A percentile compares a stretch with the other conserved stretches of the same genome.
These are phyloP conservation scores for Schizosaccharomyces japonicus DNA, from an alignment of 805 yeast genomes.

Conservation along the genomic window DNA sequence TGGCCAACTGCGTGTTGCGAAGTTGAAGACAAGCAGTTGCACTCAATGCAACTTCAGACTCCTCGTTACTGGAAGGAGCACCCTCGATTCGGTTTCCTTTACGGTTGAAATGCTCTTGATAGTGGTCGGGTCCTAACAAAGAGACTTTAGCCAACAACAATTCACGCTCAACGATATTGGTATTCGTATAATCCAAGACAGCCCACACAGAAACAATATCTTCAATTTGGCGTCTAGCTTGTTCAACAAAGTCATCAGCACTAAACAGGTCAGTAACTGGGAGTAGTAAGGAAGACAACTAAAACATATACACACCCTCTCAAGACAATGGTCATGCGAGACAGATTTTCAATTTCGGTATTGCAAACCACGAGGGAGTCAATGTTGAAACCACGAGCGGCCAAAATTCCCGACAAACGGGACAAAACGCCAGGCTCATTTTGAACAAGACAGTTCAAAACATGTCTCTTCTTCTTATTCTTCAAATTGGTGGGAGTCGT, in stretches of 20 bases:
- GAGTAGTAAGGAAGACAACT: not conserved
- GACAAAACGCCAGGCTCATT: slow-evolving; percentile 96
- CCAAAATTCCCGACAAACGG: slow-evolving; percentile 78
- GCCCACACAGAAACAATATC: slow-evolving; percentile 97
- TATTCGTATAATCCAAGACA: slow-evolving; percentile 74
- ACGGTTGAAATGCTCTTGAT: slow-evolving; percentile 21
- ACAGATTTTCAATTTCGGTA: slow-evolving; percentile 84
- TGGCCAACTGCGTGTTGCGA: slow-evolving; percentile 70
- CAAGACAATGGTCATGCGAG: slow-evolving; percentile 88
- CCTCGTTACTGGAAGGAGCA: slow-evolving; percentile 13
- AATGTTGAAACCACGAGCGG: slow-evolving; percentile 95
- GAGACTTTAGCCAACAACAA: slow-evolving; percentile 77
- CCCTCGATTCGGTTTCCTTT: slow-evolving; percentile 9
- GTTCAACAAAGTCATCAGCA: slow-evolving; percentile 74
- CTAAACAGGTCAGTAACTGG: not conserved
- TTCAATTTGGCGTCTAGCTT: slow-evolving; percentile 93
- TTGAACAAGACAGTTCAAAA: slow-evolving; percentile 87
- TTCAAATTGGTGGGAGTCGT: slow-evolving; percentile 48
- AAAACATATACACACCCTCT: slow-evolving; percentile 35
- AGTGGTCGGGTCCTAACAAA: slow-evolving; percentile 90
- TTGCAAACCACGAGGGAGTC: slow-evolving; percentile 91
- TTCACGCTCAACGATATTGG: slow-evolving; percentile 80
- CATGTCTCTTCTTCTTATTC: slow-evolving; percentile 60
- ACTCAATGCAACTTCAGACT: slow-evolving; percentile 16
- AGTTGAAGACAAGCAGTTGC: slow-evolving; percentile 48